These are phyloP conservation scores for Tripterygium wilfordii DNA, from an alignment of 177 flowering plant species.

Conservation along the genomic window DNA sequence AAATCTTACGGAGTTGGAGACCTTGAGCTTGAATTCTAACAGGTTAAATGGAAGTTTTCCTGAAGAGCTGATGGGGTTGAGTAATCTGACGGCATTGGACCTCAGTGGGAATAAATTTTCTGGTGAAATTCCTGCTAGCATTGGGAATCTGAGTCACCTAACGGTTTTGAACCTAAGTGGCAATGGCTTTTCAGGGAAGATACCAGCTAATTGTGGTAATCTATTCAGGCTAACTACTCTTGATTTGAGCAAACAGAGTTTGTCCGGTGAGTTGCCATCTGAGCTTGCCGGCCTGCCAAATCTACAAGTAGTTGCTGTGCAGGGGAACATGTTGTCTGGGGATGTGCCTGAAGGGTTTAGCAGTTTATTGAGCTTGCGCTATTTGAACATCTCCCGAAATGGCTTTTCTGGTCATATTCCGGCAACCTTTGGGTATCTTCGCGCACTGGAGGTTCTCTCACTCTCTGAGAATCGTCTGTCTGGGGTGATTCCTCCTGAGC, in stretches of 20 bases:
- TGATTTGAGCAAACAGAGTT: slow-evolving; percentile 54
- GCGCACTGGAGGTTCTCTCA: slow-evolving; percentile 36
- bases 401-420: slow-evolving; percentile 54
- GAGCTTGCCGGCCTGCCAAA: slow-evolving; percentile 56
- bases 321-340: slow-evolving; percentile 51
- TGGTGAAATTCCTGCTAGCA: slow-evolving; percentile 28
- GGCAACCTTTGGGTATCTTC: slow-evolving; percentile 39
- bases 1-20: slow-evolving; percentile 26
- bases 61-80: slow-evolving; percentile 24
- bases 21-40: slow-evolving; percentile 36
- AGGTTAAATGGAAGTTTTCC: slow-evolving; percentile 36
- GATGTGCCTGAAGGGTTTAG: slow-evolving; percentile 58
- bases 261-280: slow-evolving; percentile 57
- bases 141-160: slow-evolving; percentile 35
- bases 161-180: slow-evolving; percentile 42
- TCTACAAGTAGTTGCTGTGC: slow-evolving; percentile 44
- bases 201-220: slow-evolving; percentile 43
- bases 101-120: slow-evolving; percentile 46
- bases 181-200: slow-evolving; percentile 37
- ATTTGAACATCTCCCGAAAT: slow-evolving; percentile 47
- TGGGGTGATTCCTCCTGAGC: slow-evolving; percentile 42
- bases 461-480: slow-evolving; percentile 33
- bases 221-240: slow-evolving; percentile 36
- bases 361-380: slow-evolving; percentile 36
- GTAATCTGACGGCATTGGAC: slow-evolving; percentile 41